These are phyloP conservation scores for Marchantia paleacea DNA, from an alignment of 225 moss, liverwort and hornwort genomes.

Conservation along the genomic window DNA sequence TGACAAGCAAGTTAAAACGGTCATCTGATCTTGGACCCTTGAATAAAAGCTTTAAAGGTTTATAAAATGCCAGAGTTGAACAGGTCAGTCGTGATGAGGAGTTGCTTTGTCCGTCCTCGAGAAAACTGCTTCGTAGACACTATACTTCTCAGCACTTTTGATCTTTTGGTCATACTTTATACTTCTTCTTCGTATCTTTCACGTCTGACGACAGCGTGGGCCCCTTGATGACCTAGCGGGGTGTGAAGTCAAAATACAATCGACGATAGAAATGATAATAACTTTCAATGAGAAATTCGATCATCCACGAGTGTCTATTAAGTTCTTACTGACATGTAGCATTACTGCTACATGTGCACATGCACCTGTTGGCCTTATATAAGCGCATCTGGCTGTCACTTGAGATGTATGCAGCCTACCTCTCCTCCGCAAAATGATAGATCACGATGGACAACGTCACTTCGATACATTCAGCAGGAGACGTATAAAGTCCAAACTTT, in stretches of 20 bases:
- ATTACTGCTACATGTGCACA: too few relatives aligned
- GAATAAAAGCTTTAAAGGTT: too few relatives aligned
- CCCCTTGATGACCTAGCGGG: background rate
- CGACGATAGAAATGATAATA: background rate
- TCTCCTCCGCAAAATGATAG: too few relatives aligned
- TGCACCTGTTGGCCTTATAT: too few relatives aligned
- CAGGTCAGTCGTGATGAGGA: background rate
- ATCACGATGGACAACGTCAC: too few relatives aligned
- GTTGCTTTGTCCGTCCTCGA: background rate
- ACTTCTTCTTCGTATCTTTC: background rate
- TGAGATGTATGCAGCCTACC: too few relatives aligned
- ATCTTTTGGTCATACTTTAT: background rate
- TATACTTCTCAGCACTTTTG: background rate
- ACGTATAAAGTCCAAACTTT: too few relatives aligned
- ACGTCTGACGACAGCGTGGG: background rate
- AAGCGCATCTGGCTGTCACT: background rate
- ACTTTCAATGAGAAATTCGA: background rate
- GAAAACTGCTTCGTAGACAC: background rate
- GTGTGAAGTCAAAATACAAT: background rate
- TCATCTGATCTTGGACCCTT: background rate
- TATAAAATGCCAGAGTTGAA: background rate
- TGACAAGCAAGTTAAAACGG: background rate
- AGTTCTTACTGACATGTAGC: background rate
- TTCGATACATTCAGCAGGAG: too few relatives aligned
- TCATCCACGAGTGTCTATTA: background rate